Evolutionary conservation across 257 asterid genomes (phyloP), one percentile per base, ranked within the genome.

Genomic region (Solanum etuberosum): DNA sequence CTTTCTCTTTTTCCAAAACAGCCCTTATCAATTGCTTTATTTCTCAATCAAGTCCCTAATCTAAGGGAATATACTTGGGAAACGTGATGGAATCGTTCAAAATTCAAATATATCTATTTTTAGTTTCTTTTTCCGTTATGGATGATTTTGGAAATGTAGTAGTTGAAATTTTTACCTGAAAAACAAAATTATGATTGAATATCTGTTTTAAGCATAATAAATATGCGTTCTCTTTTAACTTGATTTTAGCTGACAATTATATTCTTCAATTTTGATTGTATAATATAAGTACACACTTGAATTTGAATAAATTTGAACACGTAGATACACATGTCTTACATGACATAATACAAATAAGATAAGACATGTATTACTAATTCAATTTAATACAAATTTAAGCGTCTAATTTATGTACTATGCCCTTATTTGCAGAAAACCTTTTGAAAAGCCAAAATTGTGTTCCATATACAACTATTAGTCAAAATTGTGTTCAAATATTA

Each of bases 261-360:
- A 5, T 21, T 5, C 0, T 57, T 57, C 8, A 0, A 21, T 57
- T 21, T 21, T 57, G 3, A 20, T 20, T 0, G 0, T 9, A 1
- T 11, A 0, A 32, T 21, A 57, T 54, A 54, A 6, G 3, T 21
- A 54, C 6, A 18, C 2, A 51, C 0, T 54, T 54, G 18, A 7
- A 20, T 51, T 51, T 7, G 0, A 18, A 51, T 16, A 51, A 51
- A 6, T 18, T 51, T 51, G 1, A 51, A 16, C 3, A 18, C 3
- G 6, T 51, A 51, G 23, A 6, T 2, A 18, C 23, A 18, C 1
- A 1, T 3, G 3, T 51, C 1, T 51, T 51, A 18, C 7, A 18
- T 51, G n/a, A 6, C n/a, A 51, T 51, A 51, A 51, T 51, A 18
- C 9, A n/a, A n/a, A n/a, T n/a, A n/a, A n/a, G n/a, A n/a, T n/a